Base-by-base conservation (phyloP, 345 rosid genomes). In the Syzygium grande region DNA sequence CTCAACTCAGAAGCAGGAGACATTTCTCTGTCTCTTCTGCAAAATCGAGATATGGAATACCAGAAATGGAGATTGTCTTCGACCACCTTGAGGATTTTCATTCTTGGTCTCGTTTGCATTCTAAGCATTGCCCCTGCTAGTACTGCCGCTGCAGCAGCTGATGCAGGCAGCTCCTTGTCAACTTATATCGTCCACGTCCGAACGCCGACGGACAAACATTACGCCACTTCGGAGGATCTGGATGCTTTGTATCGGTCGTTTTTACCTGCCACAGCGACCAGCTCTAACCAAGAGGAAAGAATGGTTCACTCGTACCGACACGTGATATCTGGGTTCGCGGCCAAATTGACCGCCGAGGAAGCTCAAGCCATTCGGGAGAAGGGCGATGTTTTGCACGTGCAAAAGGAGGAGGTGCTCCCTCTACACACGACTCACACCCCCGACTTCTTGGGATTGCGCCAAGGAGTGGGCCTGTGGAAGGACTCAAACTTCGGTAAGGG, bases 401-500 rank as follows among this genome's bases (percentile, higher is more conserved):
- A 55, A 55, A 94, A 88, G 22, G 91, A 93, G 84, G 90, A 87
- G 89, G 87, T 53, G 54, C 25, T 91, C 19, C 87, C 63, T 61
- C 87, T 87, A 56, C 94, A 92, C 58, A 95, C 96, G 65, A 95
- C 97, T 4, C 94, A 78, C 55, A 90, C 94, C 3, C 95, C 95
- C 7, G 27, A 21, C 5, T 93, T 95, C 90, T 65, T 92, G 83
- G 95, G 94, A 84, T 86, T 95, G 86, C 87, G 88, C 3, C 61
- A 85, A 52, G 52, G 84, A 7, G 29, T 52, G 7, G 94, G 93
- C 29, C 53, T 93, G 21, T 91, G 93, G 95, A 78, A 88, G 52
- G 91, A 88, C 43, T 89, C 93, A 13, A 91, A 84, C 80, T 89
- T 89, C 5, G 94, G 95, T 2, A 90, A 91, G 68, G 94, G 92